Percentiles rank a stretch among this genome's conserved stretches.
Conservation (phyloP, 192 early-diverging fungal genomes). For the Coemansia sp. region DNA sequence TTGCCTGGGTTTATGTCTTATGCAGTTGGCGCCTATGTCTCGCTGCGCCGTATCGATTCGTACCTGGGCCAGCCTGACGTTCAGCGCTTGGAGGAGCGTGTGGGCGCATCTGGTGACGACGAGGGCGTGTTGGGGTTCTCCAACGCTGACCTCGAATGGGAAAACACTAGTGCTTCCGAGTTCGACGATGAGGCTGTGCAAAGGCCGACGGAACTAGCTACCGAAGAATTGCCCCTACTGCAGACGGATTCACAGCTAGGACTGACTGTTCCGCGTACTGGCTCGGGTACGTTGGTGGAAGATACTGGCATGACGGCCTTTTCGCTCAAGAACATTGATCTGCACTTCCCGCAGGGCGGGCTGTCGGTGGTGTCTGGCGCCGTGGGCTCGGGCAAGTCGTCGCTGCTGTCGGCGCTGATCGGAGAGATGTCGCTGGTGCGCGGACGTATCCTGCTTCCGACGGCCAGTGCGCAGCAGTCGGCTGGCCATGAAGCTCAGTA, state of each 20-base stretch:
- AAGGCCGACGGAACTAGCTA: no score
- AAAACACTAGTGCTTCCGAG: no score
- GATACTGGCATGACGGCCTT: constrained; percentile 33
- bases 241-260: no score
- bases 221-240: no score
- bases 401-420: constrained; percentile 70
- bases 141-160: no score
- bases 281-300: no score
- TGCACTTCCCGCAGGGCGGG: constrained; percentile 61
- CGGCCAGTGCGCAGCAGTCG: constrained; percentile 6
- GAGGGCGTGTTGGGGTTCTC: neutral
- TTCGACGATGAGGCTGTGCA: no score
- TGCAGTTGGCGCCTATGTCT: constrained; percentile 58
- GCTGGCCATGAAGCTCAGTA: no score
- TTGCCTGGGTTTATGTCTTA: constrained; percentile 56
- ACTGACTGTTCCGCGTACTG: no score
- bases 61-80: constrained; percentile 74
- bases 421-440: constrained; percentile 63
- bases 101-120: neutral
- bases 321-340: constrained; percentile 55
- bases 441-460: constrained; percentile 36
- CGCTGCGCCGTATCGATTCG: constrained; percentile 61
- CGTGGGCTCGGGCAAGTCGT: constrained; percentile 89
- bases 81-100: constrained; percentile 46
- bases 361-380: constrained; percentile 76